Base-by-base conservation (phyloP, 257 asterid genomes). In the Leonotis leonurus region DNA sequence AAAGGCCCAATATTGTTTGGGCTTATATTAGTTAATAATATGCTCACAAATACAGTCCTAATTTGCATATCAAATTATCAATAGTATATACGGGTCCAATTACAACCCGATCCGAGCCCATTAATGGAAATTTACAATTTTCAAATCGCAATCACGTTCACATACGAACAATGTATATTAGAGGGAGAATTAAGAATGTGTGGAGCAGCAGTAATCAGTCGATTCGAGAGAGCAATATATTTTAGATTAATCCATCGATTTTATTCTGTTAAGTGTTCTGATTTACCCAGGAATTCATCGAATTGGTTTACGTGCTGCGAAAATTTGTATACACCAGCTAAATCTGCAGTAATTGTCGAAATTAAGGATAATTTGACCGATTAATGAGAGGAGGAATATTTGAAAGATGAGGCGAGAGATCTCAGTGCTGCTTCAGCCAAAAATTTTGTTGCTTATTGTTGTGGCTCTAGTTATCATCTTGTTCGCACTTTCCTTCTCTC, bases 381-480 rank as follows among this genome's bases (percentile, higher is more conserved):
- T 58, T 64, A 35, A 52, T 64, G 72, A 65, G 54, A 21, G 57
- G 60, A 39, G 64, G 74, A 67, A 49, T 58, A 51, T 64, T 62
- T 52, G 70, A 56, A 75, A 75, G 60, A 89, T 89, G 95, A 78
- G 83, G 65, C 73, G 94, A 59, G 90, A 79, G 75, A 83, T 84
- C 78, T 86, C 85, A 43, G 78, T 37, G 27, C 55, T 85, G 74
- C 62, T 86, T 24, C 95, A 83, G 72, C 94, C 95, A 2, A 80
- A 82, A 68, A 67, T 63, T 66, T 76, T 86, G 64, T 68, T 86
- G 67, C 64, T 83, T 67, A 52, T 86, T 52, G 60, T 65, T 33
- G 81, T 71, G 52, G 89, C 75, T 62, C 55, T 82, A 3, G 59
- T 78, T 70, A 76, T 89, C 67, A 73, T 82, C 61, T 76, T 78